Percentiles rank a stretch among this genome's conserved stretches.
Conservation (phyloP, 2,329 filamentous ascomycete genomes). For the Neofusicoccum umdonicola region DNA sequence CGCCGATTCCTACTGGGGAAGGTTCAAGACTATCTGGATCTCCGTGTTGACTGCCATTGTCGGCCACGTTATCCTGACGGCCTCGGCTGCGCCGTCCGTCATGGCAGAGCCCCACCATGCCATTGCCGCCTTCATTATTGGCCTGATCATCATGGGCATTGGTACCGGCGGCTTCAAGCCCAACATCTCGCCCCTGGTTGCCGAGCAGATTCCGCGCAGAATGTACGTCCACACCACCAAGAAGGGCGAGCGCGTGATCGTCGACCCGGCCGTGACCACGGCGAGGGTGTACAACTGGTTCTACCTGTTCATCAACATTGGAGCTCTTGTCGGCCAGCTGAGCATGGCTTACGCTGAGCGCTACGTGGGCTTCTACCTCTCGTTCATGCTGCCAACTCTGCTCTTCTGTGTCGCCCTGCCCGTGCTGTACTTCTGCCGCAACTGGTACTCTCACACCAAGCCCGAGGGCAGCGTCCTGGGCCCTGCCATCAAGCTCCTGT, state of each 20-base stretch:
- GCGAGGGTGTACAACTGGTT: conserved; percentile 64
- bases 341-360: conserved; percentile 40
- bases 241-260: conserved; percentile 58
- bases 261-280: conserved; percentile 65
- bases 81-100: conserved; percentile 53
- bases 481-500: conserved; percentile 62
- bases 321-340: conserved; percentile 36
- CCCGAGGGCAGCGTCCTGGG: conserved; percentile 67
- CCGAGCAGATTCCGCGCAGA: conserved; percentile 63
- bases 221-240: conserved; percentile 48
- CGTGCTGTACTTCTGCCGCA: conserved; percentile 59
- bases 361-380: conserved; percentile 68
- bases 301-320: conserved; percentile 40
- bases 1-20: conserved; percentile 36
- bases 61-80: conserved; percentile 55
- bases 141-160: conserved; percentile 62
- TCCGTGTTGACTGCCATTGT: conserved; percentile 59
- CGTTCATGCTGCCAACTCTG: conserved; percentile 65
- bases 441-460: conserved; percentile 58
- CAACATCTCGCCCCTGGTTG: conserved; percentile 57
- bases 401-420: conserved; percentile 61
- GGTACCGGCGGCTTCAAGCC: conserved; percentile 70
- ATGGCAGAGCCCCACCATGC: conserved; percentile 49
- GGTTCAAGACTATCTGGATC: conserved; percentile 53
- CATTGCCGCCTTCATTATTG: conserved; percentile 55